A percentile compares a stretch with the other conserved stretches of the same genome.
phyloP scores from a whole-genome alignment of 139 green algal genomes.

The Raphidocelis subcapitata region DNA sequence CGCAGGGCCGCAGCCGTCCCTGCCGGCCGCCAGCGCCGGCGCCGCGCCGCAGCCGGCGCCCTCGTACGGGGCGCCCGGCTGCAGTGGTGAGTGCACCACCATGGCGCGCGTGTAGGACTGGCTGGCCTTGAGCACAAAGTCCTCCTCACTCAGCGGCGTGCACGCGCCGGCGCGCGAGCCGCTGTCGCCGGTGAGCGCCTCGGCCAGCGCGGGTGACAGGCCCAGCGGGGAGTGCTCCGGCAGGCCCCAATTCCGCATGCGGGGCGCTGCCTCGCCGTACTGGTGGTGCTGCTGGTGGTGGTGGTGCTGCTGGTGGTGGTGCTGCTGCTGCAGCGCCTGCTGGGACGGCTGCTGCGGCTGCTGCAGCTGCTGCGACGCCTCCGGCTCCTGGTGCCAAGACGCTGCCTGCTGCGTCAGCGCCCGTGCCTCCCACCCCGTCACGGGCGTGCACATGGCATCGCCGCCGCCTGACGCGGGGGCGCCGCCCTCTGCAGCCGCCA shows the following conservation, averaged over 20 bases:
- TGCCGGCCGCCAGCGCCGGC: background rate
- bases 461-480: too few relatives aligned
- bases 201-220: background rate
- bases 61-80: background rate
- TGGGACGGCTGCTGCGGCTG: background rate
- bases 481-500: too few relatives aligned
- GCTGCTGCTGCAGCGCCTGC: background rate
- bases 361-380: too few relatives aligned
- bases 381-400: too few relatives aligned
- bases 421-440: too few relatives aligned
- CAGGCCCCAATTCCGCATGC: too few relatives aligned
- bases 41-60: constrained; percentile 9
- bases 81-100: too few relatives aligned
- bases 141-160: background rate
- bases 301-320: background rate
- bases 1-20: background rate
- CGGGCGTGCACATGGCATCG: too few relatives aligned
- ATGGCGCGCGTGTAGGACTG: constrained; percentile 20
- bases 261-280: background rate
- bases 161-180: too few relatives aligned
- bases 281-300: background rate
- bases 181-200: too few relatives aligned
- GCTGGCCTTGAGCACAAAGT: constrained; percentile 25
- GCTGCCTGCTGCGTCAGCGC: too few relatives aligned
- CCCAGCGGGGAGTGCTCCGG: background rate